A percentile compares a stretch with the other conserved stretches of the same genome.
phyloP scores from a whole-genome alignment of 148 eudicot species.

The Nyssa sinensis region DNA sequence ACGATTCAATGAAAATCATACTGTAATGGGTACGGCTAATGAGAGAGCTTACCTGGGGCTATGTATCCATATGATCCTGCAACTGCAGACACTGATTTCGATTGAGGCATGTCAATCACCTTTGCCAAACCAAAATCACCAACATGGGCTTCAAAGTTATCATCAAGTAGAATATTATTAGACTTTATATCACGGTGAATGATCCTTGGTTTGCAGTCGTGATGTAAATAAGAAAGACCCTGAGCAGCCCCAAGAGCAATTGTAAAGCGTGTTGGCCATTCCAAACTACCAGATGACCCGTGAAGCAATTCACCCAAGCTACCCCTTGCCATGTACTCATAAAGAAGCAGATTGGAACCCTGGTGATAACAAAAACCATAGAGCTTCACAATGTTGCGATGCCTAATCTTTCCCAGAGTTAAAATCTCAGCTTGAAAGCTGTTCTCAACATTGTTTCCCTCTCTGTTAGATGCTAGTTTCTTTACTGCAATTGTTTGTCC shows the following conservation, averaged over 20 bases:
- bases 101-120: conserved; percentile 96
- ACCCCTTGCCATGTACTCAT: conserved; percentile 90
- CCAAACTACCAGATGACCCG: conserved; percentile 52
- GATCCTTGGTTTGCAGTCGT: conserved; percentile 94
- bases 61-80: conserved; percentile 99
- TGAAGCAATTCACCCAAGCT: conserved; percentile 94
- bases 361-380: conserved; percentile 91
- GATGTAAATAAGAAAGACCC: conserved; percentile 92
- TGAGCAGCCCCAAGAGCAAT: conserved; percentile 94
- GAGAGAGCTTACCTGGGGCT: conserved; percentile 76
- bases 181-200: conserved; percentile 96
- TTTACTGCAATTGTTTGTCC: conserved; percentile 78
- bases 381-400: conserved; percentile 90
- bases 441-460: conserved; percentile 79
- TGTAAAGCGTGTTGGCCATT: conserved; percentile 78
- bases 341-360: conserved; percentile 80
- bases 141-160: conserved; percentile 93
- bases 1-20: background rate
- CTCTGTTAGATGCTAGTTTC: conserved; percentile 83
- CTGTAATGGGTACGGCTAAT: background rate
- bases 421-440: conserved; percentile 90
- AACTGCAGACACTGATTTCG: conserved; percentile 91
- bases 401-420: conserved; percentile 92
- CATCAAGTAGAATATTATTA: conserved; percentile 85
- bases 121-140: conserved; percentile 99